Evolutionary conservation across 2,329 filamentous ascomycete species (phyloP), one percentile per base, ranked within the genome.

Genomic region (Aspergillus fumigatiaffinis): DNA sequence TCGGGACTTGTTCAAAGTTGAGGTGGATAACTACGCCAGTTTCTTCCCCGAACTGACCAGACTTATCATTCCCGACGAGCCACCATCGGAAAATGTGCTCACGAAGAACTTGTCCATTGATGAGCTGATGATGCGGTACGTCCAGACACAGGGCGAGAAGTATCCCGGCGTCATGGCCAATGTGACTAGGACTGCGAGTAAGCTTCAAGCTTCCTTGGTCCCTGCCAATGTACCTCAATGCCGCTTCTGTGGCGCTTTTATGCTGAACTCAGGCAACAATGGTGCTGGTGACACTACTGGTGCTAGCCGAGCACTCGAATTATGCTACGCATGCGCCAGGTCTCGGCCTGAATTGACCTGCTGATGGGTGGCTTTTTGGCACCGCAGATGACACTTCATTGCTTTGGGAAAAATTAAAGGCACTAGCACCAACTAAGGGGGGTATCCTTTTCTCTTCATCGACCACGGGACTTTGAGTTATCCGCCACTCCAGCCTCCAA

Each of bases 131-230:
- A 78, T 82, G 57, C 87, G 91, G 56, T 99, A 97, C 73, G 96
- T 99, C 68, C 84, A 86, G 63, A 88, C 86, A 44, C 91, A 96
- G 17, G 92, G 96, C 71, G 84, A 86, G 63, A 89, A 88, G 58
- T 97, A 95, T 68, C 90, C 92, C 3, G 91, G 90, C 55, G 91
- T 97, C 55, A 92, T 99, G 63, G 89, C 92, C 32, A 99, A 99
- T 71, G 94, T 99, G 9, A 93, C 97, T 4, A 86, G 91, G 60
- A 99, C 93, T 35, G 88, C 90, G n/a, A 87, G 86, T 52, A 96
- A 95, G 75, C 80, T 97, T 44, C 79, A 86, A 49, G 71, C 78
- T 0, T 65, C 77, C 23, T 65, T 65, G 50, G 63, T 60, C 1
- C 72, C 71, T 7, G 68, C 66, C 21, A 69, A 62, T 48, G 70